Percentiles rank a stretch among this genome's conserved stretches.
These are phyloP conservation scores for Pyrrhoderma noxium DNA, from an alignment of 1,284 basidiomycete species.

Conservation along the genomic window DNA sequence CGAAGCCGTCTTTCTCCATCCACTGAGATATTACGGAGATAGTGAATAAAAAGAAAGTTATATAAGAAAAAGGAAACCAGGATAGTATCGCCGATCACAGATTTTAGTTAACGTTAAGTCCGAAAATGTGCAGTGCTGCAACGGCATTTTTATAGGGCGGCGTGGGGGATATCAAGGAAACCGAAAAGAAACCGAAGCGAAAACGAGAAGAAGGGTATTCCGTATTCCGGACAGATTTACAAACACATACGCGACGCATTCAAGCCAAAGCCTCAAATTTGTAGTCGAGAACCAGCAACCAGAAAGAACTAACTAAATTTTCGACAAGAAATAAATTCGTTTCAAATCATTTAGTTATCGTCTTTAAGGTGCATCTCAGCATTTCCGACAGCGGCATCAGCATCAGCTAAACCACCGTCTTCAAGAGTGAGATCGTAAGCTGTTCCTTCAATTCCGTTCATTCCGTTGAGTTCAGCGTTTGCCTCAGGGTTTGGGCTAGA, in stretches of 20 bases:
- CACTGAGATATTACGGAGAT: conserved; percentile 21
- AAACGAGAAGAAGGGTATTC: conserved; percentile 19
- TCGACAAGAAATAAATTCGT: conserved; percentile 21
- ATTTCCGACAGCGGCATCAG: conserved; percentile 22
- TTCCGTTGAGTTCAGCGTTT: conserved; percentile 20
- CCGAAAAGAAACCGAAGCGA: conserved; percentile 5
- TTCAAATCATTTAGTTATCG: conserved; percentile 20
- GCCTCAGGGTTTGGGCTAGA: conserved; percentile 25
- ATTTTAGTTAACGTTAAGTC: background rate
- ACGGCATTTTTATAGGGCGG: conserved; percentile 1
- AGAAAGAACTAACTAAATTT: background rate
- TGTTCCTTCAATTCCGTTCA: background rate
- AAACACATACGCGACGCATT: background rate
- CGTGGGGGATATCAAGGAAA: background rate
- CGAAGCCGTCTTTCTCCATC: conserved; percentile 38
- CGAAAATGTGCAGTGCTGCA: background rate
- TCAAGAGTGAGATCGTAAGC: conserved; percentile 24
- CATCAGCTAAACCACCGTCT: conserved; percentile 22
- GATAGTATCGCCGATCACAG: conserved; percentile 1
- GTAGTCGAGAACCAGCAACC: background rate
- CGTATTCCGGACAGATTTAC: conserved; percentile 30
- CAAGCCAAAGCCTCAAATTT: too few species aligned
- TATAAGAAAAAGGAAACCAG: conserved; percentile 18
- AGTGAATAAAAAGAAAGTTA: conserved; percentile 18
- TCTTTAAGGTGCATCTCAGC: conserved; percentile 20